Evolutionary conservation across 331 rosid genomes (phyloP).

Genomic region (Rosa hybrid): DNA sequence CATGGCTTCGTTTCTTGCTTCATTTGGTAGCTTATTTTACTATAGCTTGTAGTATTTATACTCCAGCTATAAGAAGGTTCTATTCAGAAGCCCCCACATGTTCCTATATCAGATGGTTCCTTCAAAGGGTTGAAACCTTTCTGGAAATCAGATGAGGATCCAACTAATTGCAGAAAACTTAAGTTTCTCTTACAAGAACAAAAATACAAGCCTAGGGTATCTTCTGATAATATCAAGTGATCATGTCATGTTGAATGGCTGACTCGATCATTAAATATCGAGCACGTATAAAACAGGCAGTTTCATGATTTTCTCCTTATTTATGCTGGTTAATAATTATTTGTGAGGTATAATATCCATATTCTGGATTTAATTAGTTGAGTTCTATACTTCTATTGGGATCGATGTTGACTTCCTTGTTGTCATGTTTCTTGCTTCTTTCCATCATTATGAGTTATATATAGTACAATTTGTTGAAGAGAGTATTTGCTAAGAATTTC

Average conservation of each 20-base stretch:
- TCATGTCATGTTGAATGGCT: not conserved
- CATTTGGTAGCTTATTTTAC: not conserved
- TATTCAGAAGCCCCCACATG: not conserved
- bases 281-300: not conserved
- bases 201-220: not conserved
- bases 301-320: not conserved
- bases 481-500: not conserved
- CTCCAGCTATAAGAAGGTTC: not conserved
- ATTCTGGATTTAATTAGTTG: not conserved
- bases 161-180: not conserved
- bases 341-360: not conserved
- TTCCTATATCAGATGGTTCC: not conserved
- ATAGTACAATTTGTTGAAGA: not conserved
- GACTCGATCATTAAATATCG: not conserved
- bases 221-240: not conserved
- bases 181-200: not conserved
- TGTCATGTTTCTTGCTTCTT: not conserved
- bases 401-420: not conserved
- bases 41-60: not conserved
- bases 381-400: not conserved
- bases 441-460: not conserved
- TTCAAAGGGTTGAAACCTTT: not conserved
- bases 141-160: not conserved
- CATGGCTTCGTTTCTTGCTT: not conserved
- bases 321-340: too few species aligned